Conservation (phyloP, 1,284 basidiomycete genomes). For the Hymenochaete sp. region DNA sequence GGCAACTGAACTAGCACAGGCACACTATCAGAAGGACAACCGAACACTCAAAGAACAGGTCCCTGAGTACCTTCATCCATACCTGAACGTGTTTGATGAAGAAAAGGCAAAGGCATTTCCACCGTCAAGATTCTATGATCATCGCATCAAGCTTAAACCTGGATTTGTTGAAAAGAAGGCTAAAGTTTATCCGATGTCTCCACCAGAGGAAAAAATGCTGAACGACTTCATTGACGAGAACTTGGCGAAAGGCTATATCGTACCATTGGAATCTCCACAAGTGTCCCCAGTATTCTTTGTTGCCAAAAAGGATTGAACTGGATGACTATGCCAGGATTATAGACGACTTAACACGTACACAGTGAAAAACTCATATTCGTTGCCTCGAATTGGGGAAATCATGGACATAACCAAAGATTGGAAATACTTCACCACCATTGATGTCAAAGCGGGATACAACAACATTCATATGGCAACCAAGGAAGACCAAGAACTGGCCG, state of each 20-base stretch:
- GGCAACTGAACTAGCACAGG: no score
- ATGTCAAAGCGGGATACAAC: constrained; percentile 20
- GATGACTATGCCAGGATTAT: constrained; percentile 36
- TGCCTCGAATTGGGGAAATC: constrained; percentile 31
- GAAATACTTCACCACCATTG: constrained; percentile 24
- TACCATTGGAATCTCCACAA: constrained; percentile 29
- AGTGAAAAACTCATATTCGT: constrained; percentile 31
- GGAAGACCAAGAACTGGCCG: no score
- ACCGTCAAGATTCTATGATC: background rate
- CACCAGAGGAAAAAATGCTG: constrained; percentile 19
- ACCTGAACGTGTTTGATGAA: background rate
- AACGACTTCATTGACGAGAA: constrained; percentile 31
- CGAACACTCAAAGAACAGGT: no score
- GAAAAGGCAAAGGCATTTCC: background rate
- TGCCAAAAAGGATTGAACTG: constrained; percentile 35
- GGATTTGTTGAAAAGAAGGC: background rate
- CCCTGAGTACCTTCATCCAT: no score
- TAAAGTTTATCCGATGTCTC: no score
- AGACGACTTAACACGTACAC: constrained; percentile 33
- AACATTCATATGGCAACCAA: no score
- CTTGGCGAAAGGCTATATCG: constrained; percentile 28
- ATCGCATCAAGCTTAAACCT: background rate
- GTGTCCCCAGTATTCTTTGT: constrained; percentile 38
- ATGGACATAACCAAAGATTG: constrained; percentile 22
- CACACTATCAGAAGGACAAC: background rate